Conservation (phyloP, 148 eudicot genomes). For the Rhododendron ovatum region DNA sequence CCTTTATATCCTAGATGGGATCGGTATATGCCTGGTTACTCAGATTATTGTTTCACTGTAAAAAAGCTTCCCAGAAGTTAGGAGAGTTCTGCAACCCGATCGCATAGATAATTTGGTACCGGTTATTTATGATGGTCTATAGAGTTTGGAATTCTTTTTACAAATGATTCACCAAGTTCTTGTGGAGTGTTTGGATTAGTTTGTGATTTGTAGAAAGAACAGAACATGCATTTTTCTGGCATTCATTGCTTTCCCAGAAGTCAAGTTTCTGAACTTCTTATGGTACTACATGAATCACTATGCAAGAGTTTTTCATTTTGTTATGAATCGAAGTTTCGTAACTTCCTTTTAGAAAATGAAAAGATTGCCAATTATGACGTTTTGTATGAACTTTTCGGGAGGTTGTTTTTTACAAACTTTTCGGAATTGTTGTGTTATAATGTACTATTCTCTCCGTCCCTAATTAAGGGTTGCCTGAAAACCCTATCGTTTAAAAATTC, state of each 20-base stretch:
- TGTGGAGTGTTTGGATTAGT: background rate
- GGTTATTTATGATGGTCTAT: background rate
- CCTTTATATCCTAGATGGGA: background rate
- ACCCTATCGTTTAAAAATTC: too few relatives aligned
- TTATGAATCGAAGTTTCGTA: background rate
- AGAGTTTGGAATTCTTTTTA: background rate
- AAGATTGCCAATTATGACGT: too few relatives aligned
- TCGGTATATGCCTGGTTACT: background rate
- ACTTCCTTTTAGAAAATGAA: too few relatives aligned
- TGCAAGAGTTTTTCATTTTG: background rate
- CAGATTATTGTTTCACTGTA: background rate
- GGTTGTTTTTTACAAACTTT: background rate
- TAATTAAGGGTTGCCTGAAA: too few relatives aligned
- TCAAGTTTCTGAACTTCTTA: background rate
- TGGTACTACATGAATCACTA: background rate
- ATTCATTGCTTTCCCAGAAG: background rate
- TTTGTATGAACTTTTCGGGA: too few relatives aligned
- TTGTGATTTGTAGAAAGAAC: background rate
- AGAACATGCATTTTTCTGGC: background rate
- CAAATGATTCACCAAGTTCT: background rate
- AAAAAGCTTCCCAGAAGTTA: background rate
- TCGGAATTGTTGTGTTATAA: background rate
- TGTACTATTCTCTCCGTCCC: background rate
- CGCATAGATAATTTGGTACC: background rate
- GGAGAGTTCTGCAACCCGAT: background rate